These are phyloP conservation scores for Bipolaris bicolor DNA, from an alignment of 2,329 filamentous ascomycete species.

Conservation along the genomic window DNA sequence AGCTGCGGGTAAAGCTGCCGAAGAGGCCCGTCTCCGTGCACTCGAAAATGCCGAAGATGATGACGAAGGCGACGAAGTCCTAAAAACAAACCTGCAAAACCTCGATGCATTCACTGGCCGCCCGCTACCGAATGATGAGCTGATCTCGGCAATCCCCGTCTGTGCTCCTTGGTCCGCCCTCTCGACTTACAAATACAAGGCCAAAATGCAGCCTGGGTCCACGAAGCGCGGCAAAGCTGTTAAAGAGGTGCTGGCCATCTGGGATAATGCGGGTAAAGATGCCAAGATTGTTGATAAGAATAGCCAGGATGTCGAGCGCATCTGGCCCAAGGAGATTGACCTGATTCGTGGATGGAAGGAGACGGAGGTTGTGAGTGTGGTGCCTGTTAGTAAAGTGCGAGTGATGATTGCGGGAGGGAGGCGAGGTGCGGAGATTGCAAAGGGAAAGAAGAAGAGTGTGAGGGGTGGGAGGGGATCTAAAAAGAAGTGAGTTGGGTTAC, in stretches of 20 bases:
- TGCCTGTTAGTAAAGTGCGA: conserved; percentile 80
- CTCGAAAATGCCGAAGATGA: conserved; percentile 52
- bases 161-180: conserved; percentile 69
- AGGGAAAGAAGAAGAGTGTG: conserved; percentile 38
- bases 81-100: conserved; percentile 44
- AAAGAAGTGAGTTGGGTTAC: conserved; percentile 25
- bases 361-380: conserved; percentile 78
- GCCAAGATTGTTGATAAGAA: conserved; percentile 52
- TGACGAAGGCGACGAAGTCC: conserved; percentile 64
- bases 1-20: conserved; percentile 75
- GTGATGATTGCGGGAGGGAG: conserved; percentile 69
- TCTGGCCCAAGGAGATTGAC: conserved; percentile 88
- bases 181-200: conserved; percentile 85
- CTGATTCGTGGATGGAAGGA: conserved; percentile 80
- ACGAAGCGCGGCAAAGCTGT: conserved; percentile 95
- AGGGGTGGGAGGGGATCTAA: conserved; percentile 42
- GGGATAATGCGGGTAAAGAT: conserved; percentile 70
- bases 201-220: conserved; percentile 87
- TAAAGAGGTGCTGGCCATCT: conserved; percentile 84
- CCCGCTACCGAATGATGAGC: conserved; percentile 81
- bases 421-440: conserved; percentile 36
- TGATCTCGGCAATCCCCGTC: conserved; percentile 68
- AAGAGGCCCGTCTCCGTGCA: conserved; percentile 65
- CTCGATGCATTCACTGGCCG: conserved; percentile 78
- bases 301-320: conserved; percentile 67